These are phyloP conservation scores for Curvularia sp. DNA, from an alignment of 2,329 filamentous ascomycete species.

Conservation along the genomic window DNA sequence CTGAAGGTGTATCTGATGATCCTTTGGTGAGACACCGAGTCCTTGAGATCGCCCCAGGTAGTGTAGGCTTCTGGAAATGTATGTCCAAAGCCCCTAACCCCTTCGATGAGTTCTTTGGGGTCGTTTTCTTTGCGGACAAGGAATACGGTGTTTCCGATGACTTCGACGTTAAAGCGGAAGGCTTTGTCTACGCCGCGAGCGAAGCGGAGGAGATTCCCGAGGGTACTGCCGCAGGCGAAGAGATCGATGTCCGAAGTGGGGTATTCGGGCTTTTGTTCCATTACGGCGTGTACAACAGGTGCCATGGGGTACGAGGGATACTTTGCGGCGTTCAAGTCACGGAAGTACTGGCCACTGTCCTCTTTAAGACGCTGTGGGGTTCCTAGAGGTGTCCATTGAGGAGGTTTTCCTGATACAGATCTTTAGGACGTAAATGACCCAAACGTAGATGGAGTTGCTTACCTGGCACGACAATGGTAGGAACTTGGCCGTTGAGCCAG, in stretches of 20 bases:
- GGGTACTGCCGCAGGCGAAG: constrained; percentile 65
- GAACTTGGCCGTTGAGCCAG: constrained; percentile 52
- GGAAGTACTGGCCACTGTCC: constrained; percentile 60
- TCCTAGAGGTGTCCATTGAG: constrained; percentile 58
- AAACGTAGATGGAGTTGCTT: not conserved
- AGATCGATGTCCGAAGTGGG: constrained; percentile 57
- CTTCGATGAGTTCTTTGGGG: constrained; percentile 62
- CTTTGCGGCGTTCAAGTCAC: constrained; percentile 62
- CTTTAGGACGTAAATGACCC: constrained; percentile 10
- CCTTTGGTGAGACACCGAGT: constrained; percentile 68
- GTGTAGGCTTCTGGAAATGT: constrained; percentile 72
- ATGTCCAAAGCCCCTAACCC: constrained; percentile 68
- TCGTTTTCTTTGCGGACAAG: constrained; percentile 68
- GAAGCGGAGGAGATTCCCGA: constrained; percentile 68
- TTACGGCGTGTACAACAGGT: constrained; percentile 55
- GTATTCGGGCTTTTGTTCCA: constrained; percentile 51
- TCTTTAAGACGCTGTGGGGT: constrained; percentile 45
- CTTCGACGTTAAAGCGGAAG: constrained; percentile 67
- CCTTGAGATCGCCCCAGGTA: constrained; percentile 64
- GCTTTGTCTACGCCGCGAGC: constrained; percentile 53
- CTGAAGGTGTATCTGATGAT: constrained; percentile 66
- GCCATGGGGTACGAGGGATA: constrained; percentile 60
- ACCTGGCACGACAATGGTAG: constrained; percentile 50
- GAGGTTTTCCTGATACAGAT: constrained; percentile 55
- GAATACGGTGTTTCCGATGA: constrained; percentile 65